Base-by-base conservation (phyloP, 176 grass and related monocot species). In the Eleusine indica region DNA sequence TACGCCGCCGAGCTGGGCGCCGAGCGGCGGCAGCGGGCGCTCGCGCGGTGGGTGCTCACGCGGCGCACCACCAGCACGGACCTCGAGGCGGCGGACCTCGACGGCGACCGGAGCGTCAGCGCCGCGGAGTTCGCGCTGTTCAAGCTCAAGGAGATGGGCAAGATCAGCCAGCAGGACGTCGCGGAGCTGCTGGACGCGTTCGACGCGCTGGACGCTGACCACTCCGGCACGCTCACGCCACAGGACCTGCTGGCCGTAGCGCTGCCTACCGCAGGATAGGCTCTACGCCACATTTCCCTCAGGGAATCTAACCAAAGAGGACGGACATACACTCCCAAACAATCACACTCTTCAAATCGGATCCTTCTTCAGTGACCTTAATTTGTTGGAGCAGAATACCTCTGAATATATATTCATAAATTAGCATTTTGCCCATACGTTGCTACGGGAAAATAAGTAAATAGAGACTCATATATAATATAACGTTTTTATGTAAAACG, bases 121-220 rank as follows among this genome's bases (percentile, higher is more conserved):
- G 73, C 91, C 49, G 83, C 94, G 0, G 94, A 96, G 7, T 96
- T 90, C 49, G 86, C 81, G 49, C 18, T 96, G 53, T 88, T 87
- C 86, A 96, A 96, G 68, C 83, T 96, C 2, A 96, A 93, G 83
- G 90, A 96, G 86, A 87, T 96, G 21, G 88, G 86, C 4, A 91
- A 89, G 88, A 87, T 96, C 32, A 81, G 61, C 47, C 84, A 93
- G 73, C 86, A 92, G 9, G 90, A 96, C 17, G 77, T 96, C 21
- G 22, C 82, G 0, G 53, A 85, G 13, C 88, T 97, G 57, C 13
- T 90, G 39, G 85, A 97, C 30, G 92, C 92, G 64, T 97, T 97
- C n/a, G 78, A 91, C 53, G 48, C 57, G 28, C 94, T 92, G 8
- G 94, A 97, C 73, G 78, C 42, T 32, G 90, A 94, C 53, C 56